Percentiles rank a stretch among this genome's conserved stretches.
These are phyloP conservation scores for Cylindrotheca closterium DNA, from an alignment of 108 stramenopile species.

Conservation along the genomic window DNA sequence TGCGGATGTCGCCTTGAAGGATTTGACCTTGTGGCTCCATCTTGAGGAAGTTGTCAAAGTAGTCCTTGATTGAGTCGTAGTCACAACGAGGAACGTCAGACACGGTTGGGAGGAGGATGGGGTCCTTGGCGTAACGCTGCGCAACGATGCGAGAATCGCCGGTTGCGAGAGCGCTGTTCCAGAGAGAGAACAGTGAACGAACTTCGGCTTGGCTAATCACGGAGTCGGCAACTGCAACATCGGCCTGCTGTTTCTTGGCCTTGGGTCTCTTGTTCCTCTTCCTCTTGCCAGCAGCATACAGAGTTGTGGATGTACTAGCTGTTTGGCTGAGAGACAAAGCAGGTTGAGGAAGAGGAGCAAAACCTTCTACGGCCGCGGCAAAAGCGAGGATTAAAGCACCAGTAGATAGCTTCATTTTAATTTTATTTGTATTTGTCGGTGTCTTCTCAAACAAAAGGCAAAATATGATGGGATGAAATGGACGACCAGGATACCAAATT, in stretches of 20 bases:
- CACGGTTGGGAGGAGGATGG: conserved; percentile 58
- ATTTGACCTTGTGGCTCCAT: conserved; percentile 60
- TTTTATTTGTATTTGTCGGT: too few relatives aligned
- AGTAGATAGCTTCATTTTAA: too few relatives aligned
- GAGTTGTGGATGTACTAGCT: conserved; percentile 3
- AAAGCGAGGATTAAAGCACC: background rate
- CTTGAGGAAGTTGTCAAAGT: conserved; percentile 61
- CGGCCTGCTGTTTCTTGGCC: conserved; percentile 1
- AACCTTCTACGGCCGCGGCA: conserved; percentile 13
- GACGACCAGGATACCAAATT: too few relatives aligned
- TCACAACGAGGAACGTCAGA: conserved; percentile 57
- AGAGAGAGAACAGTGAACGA: conserved; percentile 61
- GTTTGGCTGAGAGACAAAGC: conserved; percentile 3
- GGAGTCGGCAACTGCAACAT: conserved; percentile 2
- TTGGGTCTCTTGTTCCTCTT: conserved; percentile 4
- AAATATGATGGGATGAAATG: too few relatives aligned
- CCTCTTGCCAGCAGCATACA: conserved; percentile 3
- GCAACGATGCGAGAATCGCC: conserved; percentile 56
- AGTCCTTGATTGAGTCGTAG: conserved; percentile 58
- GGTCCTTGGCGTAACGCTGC: conserved; percentile 44
- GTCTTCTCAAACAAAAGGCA: too few relatives aligned
- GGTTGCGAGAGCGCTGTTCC: conserved; percentile 69
- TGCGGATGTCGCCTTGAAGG: conserved; percentile 50
- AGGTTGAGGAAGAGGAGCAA: conserved; percentile 8
- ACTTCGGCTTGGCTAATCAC: conserved; percentile 49